Percentiles rank a stretch among this genome's conserved stretches.
These are phyloP conservation scores for Secale cereale DNA, from an alignment of 176 grass and related monocot species.

Conservation along the genomic window DNA sequence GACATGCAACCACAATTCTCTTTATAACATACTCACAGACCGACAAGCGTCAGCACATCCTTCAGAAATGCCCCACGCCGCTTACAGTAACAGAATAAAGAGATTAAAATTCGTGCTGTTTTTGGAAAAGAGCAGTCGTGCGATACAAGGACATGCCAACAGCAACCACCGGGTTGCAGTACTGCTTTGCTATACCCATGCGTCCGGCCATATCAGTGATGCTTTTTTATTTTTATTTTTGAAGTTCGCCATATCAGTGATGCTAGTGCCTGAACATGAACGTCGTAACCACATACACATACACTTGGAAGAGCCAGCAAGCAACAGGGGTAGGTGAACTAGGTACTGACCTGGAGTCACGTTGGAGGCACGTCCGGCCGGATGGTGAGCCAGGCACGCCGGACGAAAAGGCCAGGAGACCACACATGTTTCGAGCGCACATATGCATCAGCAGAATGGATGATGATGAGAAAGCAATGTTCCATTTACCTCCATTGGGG, in stretches of 20 bases:
- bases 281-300: not conserved
- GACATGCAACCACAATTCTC: not conserved
- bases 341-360: constrained; percentile 46
- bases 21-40: not conserved
- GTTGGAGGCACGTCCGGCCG: constrained; percentile 45
- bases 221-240: too few relatives aligned
- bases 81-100: not conserved
- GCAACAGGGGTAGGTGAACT: constrained; percentile 33
- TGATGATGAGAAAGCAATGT: constrained; percentile 40
- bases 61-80: not conserved
- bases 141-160: constrained; percentile 18
- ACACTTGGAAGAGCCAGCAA: not conserved
- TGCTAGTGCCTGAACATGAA: constrained; percentile 4
- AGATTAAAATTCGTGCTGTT: not conserved
- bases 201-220: not conserved
- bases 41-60: not conserved
- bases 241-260: not conserved
- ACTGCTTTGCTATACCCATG: not conserved
- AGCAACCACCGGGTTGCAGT: not conserved
- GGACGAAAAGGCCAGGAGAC: constrained; percentile 27
- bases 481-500: constrained; percentile 34
- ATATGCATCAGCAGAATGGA: not conserved
- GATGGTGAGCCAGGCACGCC: constrained; percentile 31
- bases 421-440: constrained; percentile 23
- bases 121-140: not conserved